Percentiles rank a stretch among this genome's conserved stretches.
Conservation (phyloP, 2,329 filamentous ascomycete species). For the Hymenoscyphus salicellus region DNA sequence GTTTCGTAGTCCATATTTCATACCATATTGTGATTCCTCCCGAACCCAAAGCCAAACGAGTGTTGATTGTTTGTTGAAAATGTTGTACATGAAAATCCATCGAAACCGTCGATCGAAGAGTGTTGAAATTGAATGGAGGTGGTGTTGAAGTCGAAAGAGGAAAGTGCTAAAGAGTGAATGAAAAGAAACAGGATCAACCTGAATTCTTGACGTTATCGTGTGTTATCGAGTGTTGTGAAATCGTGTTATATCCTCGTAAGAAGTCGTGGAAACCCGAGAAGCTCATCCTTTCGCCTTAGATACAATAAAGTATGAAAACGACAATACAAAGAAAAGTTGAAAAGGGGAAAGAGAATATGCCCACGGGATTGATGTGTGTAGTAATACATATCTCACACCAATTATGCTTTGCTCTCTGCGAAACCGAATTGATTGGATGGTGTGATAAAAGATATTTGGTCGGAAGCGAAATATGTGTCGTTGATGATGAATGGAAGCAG, state of each 20-base stretch:
- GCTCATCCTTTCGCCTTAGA: not conserved
- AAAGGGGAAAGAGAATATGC: not conserved
- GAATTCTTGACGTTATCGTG: not conserved
- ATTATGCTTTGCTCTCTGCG: not conserved
- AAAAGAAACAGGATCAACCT: not conserved
- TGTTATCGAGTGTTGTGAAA: no score
- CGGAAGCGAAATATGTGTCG: not conserved
- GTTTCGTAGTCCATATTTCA: not conserved
- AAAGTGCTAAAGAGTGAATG: no score
- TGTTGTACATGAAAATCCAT: no score
- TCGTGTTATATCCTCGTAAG: no score
- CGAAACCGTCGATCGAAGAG: no score
- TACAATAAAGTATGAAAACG: not conserved
- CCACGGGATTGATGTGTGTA: not conserved
- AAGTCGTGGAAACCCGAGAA: not conserved
- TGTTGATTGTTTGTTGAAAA: no score
- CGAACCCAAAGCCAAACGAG: no score
- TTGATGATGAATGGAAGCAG: not conserved
- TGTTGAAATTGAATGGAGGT: no score
- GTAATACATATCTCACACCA: slow-evolving; percentile 2
- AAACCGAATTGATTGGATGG: not conserved
- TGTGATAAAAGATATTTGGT: not conserved
- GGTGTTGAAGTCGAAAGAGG: no score
- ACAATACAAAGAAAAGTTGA: not conserved
- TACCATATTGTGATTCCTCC: not conserved